Conservation (phyloP, 805 yeast species). For the Candida succiphila region DNA sequence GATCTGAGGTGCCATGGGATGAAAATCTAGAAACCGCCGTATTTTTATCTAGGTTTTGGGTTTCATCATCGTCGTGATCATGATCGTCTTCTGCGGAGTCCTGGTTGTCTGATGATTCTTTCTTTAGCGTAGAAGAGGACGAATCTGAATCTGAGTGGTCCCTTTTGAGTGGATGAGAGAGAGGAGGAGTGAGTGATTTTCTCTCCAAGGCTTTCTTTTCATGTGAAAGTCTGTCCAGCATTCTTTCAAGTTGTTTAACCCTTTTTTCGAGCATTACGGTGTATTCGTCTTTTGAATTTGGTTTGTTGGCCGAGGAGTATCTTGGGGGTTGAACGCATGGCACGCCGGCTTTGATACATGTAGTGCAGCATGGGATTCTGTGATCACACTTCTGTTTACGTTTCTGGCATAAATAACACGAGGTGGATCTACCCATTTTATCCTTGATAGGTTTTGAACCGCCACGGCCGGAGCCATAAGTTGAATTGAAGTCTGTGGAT, state of each 20-base stretch:
- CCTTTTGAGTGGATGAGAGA: background rate
- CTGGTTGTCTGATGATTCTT: background rate
- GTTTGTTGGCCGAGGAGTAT: conserved; percentile 29
- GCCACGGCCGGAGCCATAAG: too few species aligned
- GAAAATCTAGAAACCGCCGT: too few species aligned
- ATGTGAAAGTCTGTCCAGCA: conserved; percentile 23
- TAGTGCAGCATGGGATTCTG: conserved; percentile 52
- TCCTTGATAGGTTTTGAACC: conserved; percentile 18
- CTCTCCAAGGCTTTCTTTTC: background rate
- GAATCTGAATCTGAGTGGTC: conserved; percentile 1
- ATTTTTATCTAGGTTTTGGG: too few species aligned
- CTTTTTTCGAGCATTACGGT: conserved; percentile 46
- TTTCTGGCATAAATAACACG: conserved; percentile 46
- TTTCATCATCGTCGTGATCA: background rate
- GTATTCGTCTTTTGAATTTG: conserved; percentile 44
- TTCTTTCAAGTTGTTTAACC: conserved; percentile 39
- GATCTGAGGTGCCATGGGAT: background rate
- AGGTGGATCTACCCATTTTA: conserved; percentile 46
- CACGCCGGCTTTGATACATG: conserved; percentile 54
- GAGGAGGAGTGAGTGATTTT: background rate
- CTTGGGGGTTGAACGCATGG: conserved; percentile 56
- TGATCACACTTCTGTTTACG: conserved; percentile 60
- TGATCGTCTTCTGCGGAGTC: conserved; percentile 1
- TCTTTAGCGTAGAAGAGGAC: background rate
- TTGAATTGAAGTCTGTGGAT: too few species aligned